A percentile compares a stretch with the other conserved stretches of the same genome.
phyloP scores from a whole-genome alignment of 345 rosid genomes.

The Citrus mangshanensis region DNA sequence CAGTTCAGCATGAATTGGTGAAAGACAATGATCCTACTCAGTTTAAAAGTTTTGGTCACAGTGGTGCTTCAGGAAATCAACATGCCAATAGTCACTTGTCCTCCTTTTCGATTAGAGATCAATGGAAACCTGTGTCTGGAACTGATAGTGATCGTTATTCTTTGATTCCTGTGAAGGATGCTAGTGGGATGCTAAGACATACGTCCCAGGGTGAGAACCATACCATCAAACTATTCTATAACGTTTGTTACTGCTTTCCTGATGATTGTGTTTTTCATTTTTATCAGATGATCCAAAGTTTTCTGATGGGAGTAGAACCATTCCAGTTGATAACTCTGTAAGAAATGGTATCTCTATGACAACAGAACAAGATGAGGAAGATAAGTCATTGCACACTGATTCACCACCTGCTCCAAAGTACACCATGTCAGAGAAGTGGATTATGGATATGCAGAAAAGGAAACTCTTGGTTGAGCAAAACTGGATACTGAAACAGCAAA shows the following conservation, averaged over 20 bases:
- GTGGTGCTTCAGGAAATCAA: conserved; percentile 25
- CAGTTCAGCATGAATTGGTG: conserved; percentile 32
- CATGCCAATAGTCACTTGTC: conserved; percentile 5
- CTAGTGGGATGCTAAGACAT: conserved; percentile 17
- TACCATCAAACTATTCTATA: background rate
- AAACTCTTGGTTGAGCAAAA: conserved; percentile 49
- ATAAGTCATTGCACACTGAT: conserved; percentile 35
- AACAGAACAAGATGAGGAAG: conserved; percentile 57
- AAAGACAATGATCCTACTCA: conserved; percentile 31
- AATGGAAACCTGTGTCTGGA: conserved; percentile 19
- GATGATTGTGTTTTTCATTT: conserved; percentile 7
- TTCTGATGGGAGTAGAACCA: conserved; percentile 18
- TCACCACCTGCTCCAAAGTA: conserved; percentile 51
- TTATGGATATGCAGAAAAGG: conserved; percentile 62
- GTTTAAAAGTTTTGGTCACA: conserved; percentile 33
- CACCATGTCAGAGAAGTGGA: conserved; percentile 87
- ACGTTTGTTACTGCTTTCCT: background rate
- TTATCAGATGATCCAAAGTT: conserved; percentile 16
- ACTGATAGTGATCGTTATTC: conserved; percentile 11
- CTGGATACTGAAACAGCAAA: conserved; percentile 65
- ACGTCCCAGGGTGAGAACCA: conserved; percentile 19
- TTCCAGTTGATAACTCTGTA: conserved; percentile 16
- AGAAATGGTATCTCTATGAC: conserved; percentile 29
- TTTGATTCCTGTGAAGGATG: conserved; percentile 19
- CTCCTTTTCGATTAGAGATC: conserved; percentile 19